Evolutionary conservation across 1,139 yeast species (phyloP), one percentile per base, ranked within the genome.

Genomic region (Suhomyces terraborum): DNA sequence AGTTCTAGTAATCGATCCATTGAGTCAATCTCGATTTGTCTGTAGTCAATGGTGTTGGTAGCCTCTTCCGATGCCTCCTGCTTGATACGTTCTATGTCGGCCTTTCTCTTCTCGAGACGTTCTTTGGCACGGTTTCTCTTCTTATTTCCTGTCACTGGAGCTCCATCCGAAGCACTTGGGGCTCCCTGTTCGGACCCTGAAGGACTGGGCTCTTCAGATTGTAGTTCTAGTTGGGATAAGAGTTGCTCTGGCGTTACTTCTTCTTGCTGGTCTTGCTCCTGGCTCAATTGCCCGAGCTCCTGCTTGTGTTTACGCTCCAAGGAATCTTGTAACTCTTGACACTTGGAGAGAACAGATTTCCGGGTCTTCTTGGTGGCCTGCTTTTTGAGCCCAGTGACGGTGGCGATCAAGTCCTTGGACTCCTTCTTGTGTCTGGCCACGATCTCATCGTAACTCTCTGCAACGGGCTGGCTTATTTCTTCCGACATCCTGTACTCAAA

Each of bases 51-150:
- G 48, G 77, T 75, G 16, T 64, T 60, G 1, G 71, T 74, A 0
- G 95, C 89, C 58, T 91, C 98, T 19, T 65, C 64, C 8, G 69
- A 69, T 0, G 98, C 97, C 51, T 87, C 84, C 25, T 73, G 77
- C 51, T 79, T 75, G 39, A 86, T 68, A 37, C 73, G 71, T 18
- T 80, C 82, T 13, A 81, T 72, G 38, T 84, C 88, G 2, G 84
- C 89, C 42, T 85, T 79, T 41, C 96, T 70, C 57, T 77, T 80
- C 0, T 91, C 94, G 23, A 88, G 61, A 51, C 88, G 73, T 55
- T 89, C 97, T 62, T 86, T 88, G 49, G 88, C 93, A 43, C 98
- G 75, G 59, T 91, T 93, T 35, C 93, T 71, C 47, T 66, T 64
- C 35, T 38, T 38, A 41, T 17, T 22, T 27, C 30, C 24, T 6